Evolutionary conservation across 2,329 filamentous ascomycete genomes (phyloP), one percentile per base, ranked within the genome.

Genomic region (Colletotrichum godetiae): DNA sequence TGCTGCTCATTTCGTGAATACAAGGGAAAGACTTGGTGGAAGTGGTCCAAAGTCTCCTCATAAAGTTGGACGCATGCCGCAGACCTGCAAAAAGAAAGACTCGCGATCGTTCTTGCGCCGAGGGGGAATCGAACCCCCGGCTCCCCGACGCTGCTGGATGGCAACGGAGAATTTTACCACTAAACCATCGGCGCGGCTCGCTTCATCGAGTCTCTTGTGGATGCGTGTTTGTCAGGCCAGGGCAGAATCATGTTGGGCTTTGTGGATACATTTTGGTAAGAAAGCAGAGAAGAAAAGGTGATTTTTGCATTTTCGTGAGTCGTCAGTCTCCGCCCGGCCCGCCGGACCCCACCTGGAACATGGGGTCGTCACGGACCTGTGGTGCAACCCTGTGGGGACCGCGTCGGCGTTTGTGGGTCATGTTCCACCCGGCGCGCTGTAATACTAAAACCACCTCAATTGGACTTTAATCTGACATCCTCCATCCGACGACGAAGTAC

Each of bases 91-190:
- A 19, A 19, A 37, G 15, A 8, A 0, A 19, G 37, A 1, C 37
- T 8, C 37, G 37, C 37, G 27, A 29, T 15, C 37, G 8, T 42
- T 19, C 1, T n/a, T 64, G 61, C 61, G 61, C 61, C 61, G 46
- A 55, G 61, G 61, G 61, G 46, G 61, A 64, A 63, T 63, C 60
- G 60, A 53, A 63, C 60, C 60, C 60, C 60, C 60, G 60, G 60
- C 60, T 63, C 46, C 60, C 60, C 60, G 60, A 63, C 60, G 46
- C 46, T 63, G 60, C 60, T 35, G 4, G 29, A 27, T 63, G 60
- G 60, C 60, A 63, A 63, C 60, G 60, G 60, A 63, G 60, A 63
- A 63, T 53, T 63, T 64, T 55, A 64, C 46, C 49, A 64, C 46
- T 64, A 64, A 64, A 64, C 61, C 61, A 64, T 64, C 46, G 61